phyloP scores from a whole-genome alignment of 2,329 filamentous ascomycete genomes.

The Xylariomycetidae sp. region DNA sequence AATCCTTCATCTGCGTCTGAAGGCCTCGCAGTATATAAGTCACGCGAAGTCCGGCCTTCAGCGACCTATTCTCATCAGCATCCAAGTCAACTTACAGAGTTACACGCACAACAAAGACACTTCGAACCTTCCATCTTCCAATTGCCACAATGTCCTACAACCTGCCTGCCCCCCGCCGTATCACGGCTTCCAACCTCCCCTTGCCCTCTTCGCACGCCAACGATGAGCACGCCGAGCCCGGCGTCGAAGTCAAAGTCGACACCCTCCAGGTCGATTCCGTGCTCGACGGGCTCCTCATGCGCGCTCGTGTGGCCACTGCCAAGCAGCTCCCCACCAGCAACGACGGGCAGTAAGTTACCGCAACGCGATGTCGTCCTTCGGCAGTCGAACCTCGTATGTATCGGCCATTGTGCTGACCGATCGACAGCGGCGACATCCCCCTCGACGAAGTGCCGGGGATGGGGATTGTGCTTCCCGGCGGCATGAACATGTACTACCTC shows the following conservation, averaged over 20 bases:
- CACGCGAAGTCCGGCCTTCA: too few relatives aligned
- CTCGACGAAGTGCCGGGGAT: conserved; percentile 23
- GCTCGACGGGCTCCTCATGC: conserved; percentile 11
- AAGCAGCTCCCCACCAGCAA: conserved; percentile 20
- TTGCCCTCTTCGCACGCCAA: conserved; percentile 7
- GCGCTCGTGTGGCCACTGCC: conserved; percentile 18
- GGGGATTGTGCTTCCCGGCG: conserved; percentile 27
- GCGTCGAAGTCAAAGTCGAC: conserved; percentile 21
- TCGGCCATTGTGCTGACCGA: neutral
- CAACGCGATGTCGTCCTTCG: too few relatives aligned
- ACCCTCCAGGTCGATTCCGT: conserved; percentile 16
- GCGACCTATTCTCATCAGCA: too few relatives aligned
- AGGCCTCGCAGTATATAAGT: too few relatives aligned
- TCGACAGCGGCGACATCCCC: conserved; percentile 16
- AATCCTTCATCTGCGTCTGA: too few relatives aligned
- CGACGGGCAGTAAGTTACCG: conserved; percentile 24
- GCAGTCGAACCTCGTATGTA: too few relatives aligned
- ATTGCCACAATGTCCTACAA: conserved; percentile 5
- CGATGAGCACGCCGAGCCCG: conserved; percentile 16
- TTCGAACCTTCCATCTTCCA: neutral
- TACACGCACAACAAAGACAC: neutral
- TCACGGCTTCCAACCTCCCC: conserved; percentile 21
- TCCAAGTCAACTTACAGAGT: too few relatives aligned
- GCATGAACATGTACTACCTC: conserved; percentile 25
- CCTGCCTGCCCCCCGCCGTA: conserved; percentile 19